Percentiles rank a stretch among this genome's conserved stretches.
phyloP scores from a whole-genome alignment of 805 yeast genomes.

The Spathaspora arborariae region DNA sequence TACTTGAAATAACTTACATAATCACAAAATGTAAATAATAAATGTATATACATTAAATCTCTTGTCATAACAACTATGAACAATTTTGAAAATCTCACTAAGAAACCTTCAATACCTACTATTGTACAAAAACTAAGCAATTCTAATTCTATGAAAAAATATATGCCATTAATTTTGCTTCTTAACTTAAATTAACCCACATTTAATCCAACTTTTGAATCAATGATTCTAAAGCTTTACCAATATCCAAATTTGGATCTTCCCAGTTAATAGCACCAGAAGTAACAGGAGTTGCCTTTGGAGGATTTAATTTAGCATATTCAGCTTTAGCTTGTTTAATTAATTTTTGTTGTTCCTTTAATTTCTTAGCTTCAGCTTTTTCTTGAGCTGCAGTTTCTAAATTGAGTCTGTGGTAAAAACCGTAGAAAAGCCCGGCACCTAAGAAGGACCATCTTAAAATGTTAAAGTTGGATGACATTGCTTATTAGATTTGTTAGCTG shows the following conservation, averaged over 20 bases:
- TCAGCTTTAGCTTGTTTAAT: constrained; percentile 87
- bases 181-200: neutral
- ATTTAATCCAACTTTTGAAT: constrained; percentile 48
- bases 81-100: neutral
- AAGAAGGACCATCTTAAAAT: constrained; percentile 91
- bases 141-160: neutral
- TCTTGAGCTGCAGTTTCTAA: constrained; percentile 59
- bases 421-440: constrained; percentile 84
- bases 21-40: neutral
- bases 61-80: neutral
- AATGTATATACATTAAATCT: neutral
- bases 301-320: constrained; percentile 60
- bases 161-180: neutral
- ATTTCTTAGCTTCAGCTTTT: constrained; percentile 55
- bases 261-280: constrained; percentile 64
- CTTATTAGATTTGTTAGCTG: neutral
- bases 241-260: constrained; percentile 89
- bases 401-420: constrained; percentile 76
- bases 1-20: neutral
- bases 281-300: constrained; percentile 33
- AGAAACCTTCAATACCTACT: neutral
- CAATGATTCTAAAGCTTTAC: constrained; percentile 60
- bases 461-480: constrained; percentile 43
- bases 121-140: neutral
- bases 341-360: constrained; percentile 64